Evolutionary conservation across 192 early-diverging fungal genomes (phyloP), one percentile per base, ranked within the genome.

Genomic region (Umbelopsis sp.): DNA sequence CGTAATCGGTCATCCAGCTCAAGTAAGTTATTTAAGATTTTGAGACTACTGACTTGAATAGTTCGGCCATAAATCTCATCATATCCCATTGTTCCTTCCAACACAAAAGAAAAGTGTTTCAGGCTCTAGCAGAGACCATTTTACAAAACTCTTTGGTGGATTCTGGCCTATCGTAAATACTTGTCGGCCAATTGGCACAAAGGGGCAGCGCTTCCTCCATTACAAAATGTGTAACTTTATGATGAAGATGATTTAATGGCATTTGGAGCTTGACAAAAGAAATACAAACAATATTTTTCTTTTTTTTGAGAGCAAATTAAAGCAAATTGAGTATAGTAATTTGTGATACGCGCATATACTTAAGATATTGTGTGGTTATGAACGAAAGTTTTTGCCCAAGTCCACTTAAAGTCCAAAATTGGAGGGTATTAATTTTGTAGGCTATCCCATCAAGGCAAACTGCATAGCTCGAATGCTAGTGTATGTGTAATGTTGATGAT

Each of bases 41-140:
- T 41, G 38, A n/a, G n/a, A n/a, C n/a, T n/a, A n/a, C n/a, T n/a
- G n/a, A n/a, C n/a, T n/a, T n/a, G n/a, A n/a, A n/a, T n/a, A n/a
- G n/a, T n/a, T n/a, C n/a, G n/a, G n/a, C n/a, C n/a, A n/a, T 6
- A 4, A 41, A n/a, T 6, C 25, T 41, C 36, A 41, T 47, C 4
- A 17, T 45, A 77, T 71, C 86, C 87, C 68, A 77, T 84, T 44
- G 82, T 92, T 45, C 20, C 25, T 2, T 31, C 14, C 31, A 11
- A 36, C 11, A 3, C 26, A 29, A 56, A 20, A 56, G 56, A 21
- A 45, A 41, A 36, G 95, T 96, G 31, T 95, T 96, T 87, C 92
- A 94, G 2, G 95, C 94, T 26, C 93, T 96, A 54, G 93, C 94
- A 71, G 94, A 95, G 74, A 96, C 94, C 0, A 89, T 96, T 54